Evolutionary conservation across 768 basidiomycete genomes (phyloP).

Genomic region (Aureoboletus auriporus): DNA sequence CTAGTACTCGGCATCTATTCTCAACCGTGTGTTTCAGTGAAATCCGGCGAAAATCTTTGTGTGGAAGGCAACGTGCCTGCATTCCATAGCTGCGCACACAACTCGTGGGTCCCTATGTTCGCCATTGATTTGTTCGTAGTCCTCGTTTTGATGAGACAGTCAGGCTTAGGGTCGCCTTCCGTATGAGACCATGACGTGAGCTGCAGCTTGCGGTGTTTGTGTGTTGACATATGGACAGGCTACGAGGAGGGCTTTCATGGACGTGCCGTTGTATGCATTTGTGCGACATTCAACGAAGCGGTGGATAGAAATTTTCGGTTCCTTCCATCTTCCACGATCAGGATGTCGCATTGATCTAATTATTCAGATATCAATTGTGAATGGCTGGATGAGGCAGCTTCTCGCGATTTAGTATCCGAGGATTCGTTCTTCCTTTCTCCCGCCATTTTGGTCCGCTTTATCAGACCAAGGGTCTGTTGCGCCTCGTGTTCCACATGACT

Average conservation of each 20-base stretch:
- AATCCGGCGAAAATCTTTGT: slow-evolving; percentile 6
- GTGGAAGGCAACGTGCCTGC: slow-evolving; percentile 10
- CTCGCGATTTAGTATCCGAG: slow-evolving; percentile 5
- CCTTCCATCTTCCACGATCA: slow-evolving; percentile 3
- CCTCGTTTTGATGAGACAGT: slow-evolving; percentile 22
- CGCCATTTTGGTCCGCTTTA: slow-evolving; percentile 3
- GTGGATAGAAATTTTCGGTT: background rate
- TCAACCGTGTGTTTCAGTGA: slow-evolving; percentile 8
- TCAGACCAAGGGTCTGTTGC: slow-evolving; percentile 8
- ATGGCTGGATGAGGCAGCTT: slow-evolving; percentile 6
- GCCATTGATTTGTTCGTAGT: slow-evolving; percentile 6
- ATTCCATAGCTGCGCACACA: slow-evolving; percentile 6
- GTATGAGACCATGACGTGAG: slow-evolving; percentile 2
- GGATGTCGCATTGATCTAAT: slow-evolving; percentile 11
- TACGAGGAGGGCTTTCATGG: background rate
- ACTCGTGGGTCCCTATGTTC: slow-evolving; percentile 8
- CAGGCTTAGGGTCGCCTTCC: background rate
- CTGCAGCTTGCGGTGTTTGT: background rate
- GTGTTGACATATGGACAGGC: slow-evolving; percentile 3
- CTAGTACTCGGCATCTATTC: slow-evolving; percentile 4
- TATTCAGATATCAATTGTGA: slow-evolving; percentile 1
- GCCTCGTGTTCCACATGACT: slow-evolving; percentile 25
- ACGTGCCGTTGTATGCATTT: background rate
- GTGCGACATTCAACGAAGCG: background rate
- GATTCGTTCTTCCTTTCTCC: slow-evolving; percentile 5